Conservation (phyloP, 345 rosid genomes). For the Ricinus communis region DNA sequence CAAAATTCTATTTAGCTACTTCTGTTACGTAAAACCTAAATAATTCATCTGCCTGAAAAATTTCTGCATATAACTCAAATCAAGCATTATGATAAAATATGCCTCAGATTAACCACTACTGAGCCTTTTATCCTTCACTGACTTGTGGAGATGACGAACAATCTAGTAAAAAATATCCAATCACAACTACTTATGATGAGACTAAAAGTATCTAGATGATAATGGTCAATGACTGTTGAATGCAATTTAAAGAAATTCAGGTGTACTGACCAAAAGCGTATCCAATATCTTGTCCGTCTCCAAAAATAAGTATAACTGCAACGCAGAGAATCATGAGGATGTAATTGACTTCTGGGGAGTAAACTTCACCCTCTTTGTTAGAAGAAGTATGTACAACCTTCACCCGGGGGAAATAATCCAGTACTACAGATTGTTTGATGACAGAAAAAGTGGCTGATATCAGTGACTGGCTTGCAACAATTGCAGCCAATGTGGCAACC, state of each 20-base stretch:
- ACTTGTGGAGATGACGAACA: too few species aligned
- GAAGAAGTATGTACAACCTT: constrained; percentile 84
- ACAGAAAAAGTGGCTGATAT: constrained; percentile 90
- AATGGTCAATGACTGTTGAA: background rate
- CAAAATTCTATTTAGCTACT: too few species aligned
- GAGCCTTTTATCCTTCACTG: too few species aligned
- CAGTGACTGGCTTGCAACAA: constrained; percentile 84
- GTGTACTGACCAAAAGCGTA: constrained; percentile 62
- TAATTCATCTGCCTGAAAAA: too few species aligned
- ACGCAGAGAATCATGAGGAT: constrained; percentile 81
- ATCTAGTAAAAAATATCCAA: too few species aligned
- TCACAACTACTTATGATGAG: too few species aligned
- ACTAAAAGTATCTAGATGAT: too few species aligned
- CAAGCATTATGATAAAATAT: too few species aligned
- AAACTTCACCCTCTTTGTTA: constrained; percentile 79
- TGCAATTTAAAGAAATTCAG: constrained; percentile 2
- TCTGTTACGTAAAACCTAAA: too few species aligned
- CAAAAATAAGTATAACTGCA: constrained; percentile 72
- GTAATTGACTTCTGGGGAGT: constrained; percentile 87
- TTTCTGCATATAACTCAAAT: too few species aligned
- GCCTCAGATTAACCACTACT: too few species aligned
- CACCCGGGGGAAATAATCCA: constrained; percentile 85
- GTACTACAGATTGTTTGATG: constrained; percentile 84
- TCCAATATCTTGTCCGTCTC: constrained; percentile 79
- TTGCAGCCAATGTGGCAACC: constrained; percentile 69